Evolutionary conservation across 2,329 filamentous ascomycete genomes (phyloP), one percentile per base, ranked within the genome.

Genomic region (Trichoderma brevicompactum): DNA sequence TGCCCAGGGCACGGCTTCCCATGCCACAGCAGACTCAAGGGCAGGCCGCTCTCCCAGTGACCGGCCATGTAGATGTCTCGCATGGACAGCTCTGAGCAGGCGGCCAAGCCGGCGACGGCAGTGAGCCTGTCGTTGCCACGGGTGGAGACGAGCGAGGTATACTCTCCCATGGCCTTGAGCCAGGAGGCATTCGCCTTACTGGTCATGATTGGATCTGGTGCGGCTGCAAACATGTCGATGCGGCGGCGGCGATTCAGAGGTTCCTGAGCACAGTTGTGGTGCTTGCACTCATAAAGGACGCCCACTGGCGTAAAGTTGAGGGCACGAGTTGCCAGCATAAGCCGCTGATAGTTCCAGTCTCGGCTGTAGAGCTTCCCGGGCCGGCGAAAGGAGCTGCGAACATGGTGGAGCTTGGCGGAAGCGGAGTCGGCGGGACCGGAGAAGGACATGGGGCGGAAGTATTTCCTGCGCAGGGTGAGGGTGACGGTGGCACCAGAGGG

Each of bases 11-110:
- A 23, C 15, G 50, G 17, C 17, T 15, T 65, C 13, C 52, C 56
- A 17, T 62, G 41, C 66, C 62, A 67, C 8, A 65, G 50, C 13
- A 67, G 56, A 40, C 53, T 49, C 15, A 13, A n/a, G 10, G 43
- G 28, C 34, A 67, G n/a, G 40, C 15, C 34, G 2, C 19, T 40
- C 12, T 15, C 10, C 66, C 66, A 67, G 3, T 58, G 55, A 15
- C 66, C 66, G 32, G 66, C 56, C 5, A 65, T 7, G 36, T 65
- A 67, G 36, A 28, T 23, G 41, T 49, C 28, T 12, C 9, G 34
- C 8, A 34, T 38, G 10, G 43, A 44, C 49, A 56, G 46, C 3
- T 56, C 28, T 1, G 46, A 52, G 36, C 43, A n/a, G 19, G 49
- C 23, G 13, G 62, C 65, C 32, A 65, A 19, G 17, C 54, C 41